Evolutionary conservation across 2,329 filamentous ascomycete genomes (phyloP).

Genomic region (Karstenula rhodostoma): DNA sequence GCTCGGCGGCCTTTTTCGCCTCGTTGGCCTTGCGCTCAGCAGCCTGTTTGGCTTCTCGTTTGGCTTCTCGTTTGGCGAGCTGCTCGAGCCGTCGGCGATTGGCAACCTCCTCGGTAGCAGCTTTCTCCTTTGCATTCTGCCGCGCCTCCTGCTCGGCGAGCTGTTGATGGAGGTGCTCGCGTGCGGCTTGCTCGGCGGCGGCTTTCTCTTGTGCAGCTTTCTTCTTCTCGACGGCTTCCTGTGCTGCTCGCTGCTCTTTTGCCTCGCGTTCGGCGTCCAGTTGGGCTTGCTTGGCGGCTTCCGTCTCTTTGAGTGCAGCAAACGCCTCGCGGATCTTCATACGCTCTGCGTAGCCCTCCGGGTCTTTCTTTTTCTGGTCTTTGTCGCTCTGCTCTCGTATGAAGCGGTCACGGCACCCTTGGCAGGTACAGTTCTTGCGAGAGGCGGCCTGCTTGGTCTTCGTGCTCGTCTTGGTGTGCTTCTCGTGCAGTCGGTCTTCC

Average conservation of each 20-base stretch:
- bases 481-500: slow-evolving; percentile 8
- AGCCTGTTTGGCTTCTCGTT: slow-evolving; percentile 1
- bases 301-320: slow-evolving; percentile 2
- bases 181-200: neutral
- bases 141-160: neutral
- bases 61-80: neutral
- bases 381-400: neutral
- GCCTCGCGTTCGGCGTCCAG: neutral
- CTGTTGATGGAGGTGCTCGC: neutral
- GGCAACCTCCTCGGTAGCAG: neutral
- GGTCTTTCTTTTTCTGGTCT: neutral
- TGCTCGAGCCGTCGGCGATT: neutral
- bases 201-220: slow-evolving; percentile 4
- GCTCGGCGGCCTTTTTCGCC: neutral
- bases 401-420: slow-evolving; percentile 6
- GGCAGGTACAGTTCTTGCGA: slow-evolving; percentile 8
- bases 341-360: neutral
- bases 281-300: neutral
- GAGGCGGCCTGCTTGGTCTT: neutral
- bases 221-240: neutral
- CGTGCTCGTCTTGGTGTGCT: neutral
- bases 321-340: neutral
- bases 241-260: neutral
- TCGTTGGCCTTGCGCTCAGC: neutral
- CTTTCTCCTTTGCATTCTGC: neutral